Base-by-base conservation (phyloP, 257 asterid species). In the Coffea eugenioides region DNA sequence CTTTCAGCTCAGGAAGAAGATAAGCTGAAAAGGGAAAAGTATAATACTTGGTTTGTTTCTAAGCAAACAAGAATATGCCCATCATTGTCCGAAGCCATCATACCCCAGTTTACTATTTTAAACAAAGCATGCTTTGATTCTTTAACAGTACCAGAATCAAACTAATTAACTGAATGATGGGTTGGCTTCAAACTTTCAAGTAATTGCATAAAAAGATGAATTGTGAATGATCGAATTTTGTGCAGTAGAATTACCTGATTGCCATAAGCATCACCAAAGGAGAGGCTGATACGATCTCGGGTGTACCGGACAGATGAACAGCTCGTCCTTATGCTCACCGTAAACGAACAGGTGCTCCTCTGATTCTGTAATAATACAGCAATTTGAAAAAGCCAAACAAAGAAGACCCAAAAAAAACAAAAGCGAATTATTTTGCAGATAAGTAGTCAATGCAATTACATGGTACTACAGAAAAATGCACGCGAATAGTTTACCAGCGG, bases 201-300 rank as follows among this genome's bases (percentile, higher is more conserved):
- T 71, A 34, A 71, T 23, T 71, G 54, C 45, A 43, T 18, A 10
- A 4, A 39, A 39, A 39, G 43, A 39, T 4, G 43, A 39, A 39
- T 25, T 14, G 25, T 72, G 36, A 45, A n/a, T 54, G 25, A 70
- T 41, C 43, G n/a, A 3, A 20, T 66, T 31, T 52, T 16, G 3
- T 39, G 64, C 64, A 57, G 6, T 5, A 65, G 76, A 75, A 4
- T 25, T 54, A 94, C 99, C 99, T 95, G 99, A 87, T 91, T 93
- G 27, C 99, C 99, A 77, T 93, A 90, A 73, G 98, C 98, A 86
- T 95, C 99, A 27, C 99, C 99, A 77, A 95, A 95, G 81, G 97
- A 69, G 61, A 95, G 92, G 81, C 99, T 95, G 84, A 95, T 87
- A 12, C 83, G 96, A 77, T 95, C 99, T 23, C 94, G 87, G 0